phyloP scores from a whole-genome alignment of 768 basidiomycete species.

The Sporobolomyces pararoseus region DNA sequence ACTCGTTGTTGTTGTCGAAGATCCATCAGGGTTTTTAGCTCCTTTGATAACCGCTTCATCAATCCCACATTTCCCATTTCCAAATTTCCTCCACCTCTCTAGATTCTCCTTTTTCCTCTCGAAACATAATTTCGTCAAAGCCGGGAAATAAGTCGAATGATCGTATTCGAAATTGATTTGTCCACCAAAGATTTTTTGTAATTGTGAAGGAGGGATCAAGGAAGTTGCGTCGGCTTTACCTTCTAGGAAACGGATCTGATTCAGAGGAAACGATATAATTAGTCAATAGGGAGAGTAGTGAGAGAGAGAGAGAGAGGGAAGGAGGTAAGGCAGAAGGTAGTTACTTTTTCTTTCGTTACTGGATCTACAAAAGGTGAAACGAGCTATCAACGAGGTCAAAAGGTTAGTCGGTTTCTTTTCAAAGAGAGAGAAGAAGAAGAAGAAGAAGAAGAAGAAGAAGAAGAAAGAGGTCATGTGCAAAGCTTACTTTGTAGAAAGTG shows the following conservation, averaged over 20 bases:
- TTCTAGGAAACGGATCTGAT: conserved; percentile 46
- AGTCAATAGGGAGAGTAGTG: background rate
- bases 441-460: background rate
- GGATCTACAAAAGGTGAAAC: conserved; percentile 66
- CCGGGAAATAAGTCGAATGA: conserved; percentile 72
- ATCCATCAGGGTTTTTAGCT: conserved; percentile 21
- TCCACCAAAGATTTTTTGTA: conserved; percentile 68
- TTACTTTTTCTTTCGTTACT: conserved; percentile 54
- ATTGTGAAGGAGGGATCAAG: conserved; percentile 65
- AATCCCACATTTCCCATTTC: conserved; percentile 62
- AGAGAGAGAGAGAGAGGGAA: conserved; percentile 49
- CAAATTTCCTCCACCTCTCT: conserved; percentile 64
- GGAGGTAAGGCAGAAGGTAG: background rate
- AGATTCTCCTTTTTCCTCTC: conserved; percentile 56
- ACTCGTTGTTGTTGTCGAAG: too few species aligned
- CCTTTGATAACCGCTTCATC: conserved; percentile 76
- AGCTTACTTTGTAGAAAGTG: conserved; percentile 41
- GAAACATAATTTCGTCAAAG: conserved; percentile 59
- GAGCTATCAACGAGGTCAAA: conserved; percentile 18
- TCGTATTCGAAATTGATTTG: conserved; percentile 64
- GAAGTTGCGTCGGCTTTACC: conserved; percentile 40
- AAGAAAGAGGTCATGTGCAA: too few species aligned
- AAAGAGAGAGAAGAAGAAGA: background rate
- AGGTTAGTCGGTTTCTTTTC: background rate
- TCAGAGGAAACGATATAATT: too few species aligned